phyloP scores from a whole-genome alignment of 2,329 filamentous ascomycete species.

The Trichoderma polysporum region DNA sequence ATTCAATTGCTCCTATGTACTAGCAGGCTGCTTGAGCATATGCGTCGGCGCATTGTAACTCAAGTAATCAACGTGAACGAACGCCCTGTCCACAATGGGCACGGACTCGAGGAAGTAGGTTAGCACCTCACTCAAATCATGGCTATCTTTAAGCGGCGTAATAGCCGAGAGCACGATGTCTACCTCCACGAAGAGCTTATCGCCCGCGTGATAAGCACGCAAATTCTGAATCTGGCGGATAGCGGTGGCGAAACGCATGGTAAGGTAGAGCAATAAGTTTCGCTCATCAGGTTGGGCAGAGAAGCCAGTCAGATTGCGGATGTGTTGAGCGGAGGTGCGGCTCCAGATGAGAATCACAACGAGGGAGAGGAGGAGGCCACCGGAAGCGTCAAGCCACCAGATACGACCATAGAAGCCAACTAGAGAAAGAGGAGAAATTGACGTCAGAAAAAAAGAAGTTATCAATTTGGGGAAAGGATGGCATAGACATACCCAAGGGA shows the following conservation, averaged over 20 bases:
- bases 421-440: conserved; percentile 28
- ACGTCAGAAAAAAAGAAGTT: neutral
- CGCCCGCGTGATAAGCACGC: conserved; percentile 80
- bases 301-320: conserved; percentile 76
- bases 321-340: conserved; percentile 70
- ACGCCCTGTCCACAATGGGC: conserved; percentile 71
- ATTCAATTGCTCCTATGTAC: neutral
- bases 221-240: conserved; percentile 84
- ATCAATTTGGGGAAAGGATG: neutral
- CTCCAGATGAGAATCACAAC: conserved; percentile 82
- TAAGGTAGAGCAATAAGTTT: conserved; percentile 83
- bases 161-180: conserved; percentile 80
- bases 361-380: conserved; percentile 73
- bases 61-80: conserved; percentile 66
- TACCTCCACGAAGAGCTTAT: conserved; percentile 79
- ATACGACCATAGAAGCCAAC: conserved; percentile 72
- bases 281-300: conserved; percentile 77
- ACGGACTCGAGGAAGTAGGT: conserved; percentile 85
- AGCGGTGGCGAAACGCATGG: conserved; percentile 87
- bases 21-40: conserved; percentile 43
- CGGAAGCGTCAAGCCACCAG: conserved; percentile 83
- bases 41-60: conserved; percentile 63
- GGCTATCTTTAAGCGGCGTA: conserved; percentile 73
- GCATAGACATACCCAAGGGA: conserved; percentile 58
- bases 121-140: conserved; percentile 74